Percentiles rank a stretch among this genome's conserved stretches.
Evolutionary conservation across 1,284 basidiomycete species (phyloP).

Genomic region (Cryptococcus sp.): DNA sequence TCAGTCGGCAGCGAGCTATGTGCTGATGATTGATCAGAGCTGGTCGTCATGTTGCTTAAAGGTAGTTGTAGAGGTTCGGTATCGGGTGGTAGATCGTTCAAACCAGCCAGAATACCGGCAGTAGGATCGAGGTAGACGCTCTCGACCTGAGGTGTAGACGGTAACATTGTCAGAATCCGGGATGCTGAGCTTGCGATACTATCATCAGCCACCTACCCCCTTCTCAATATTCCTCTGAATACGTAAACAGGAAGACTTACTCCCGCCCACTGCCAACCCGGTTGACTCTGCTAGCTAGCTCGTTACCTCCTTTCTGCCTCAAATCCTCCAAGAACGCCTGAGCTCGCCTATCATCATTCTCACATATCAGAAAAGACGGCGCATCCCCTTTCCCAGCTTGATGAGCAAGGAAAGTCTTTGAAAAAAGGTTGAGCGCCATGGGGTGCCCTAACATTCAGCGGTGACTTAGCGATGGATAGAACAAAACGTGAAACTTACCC

Average conservation of each 20-base stretch:
- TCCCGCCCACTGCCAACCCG: slow-evolving; percentile 26
- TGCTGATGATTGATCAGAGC: neutral
- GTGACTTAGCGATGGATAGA: neutral
- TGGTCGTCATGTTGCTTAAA: neutral
- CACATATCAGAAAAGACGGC: slow-evolving; percentile 41
- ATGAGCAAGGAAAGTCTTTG: slow-evolving; percentile 33
- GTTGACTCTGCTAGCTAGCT: slow-evolving; percentile 16
- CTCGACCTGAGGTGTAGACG: slow-evolving; percentile 50
- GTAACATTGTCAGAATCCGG: slow-evolving; percentile 52
- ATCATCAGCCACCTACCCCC: no score
- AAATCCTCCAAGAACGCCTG: slow-evolving; percentile 27
- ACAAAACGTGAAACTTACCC: slow-evolving; percentile 22
- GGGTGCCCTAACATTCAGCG: slow-evolving; percentile 26
- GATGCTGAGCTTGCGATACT: slow-evolving; percentile 48
- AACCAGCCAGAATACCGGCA: slow-evolving; percentile 23
- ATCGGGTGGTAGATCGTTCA: slow-evolving; percentile 9
- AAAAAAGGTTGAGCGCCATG: slow-evolving; percentile 45
- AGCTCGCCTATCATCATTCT: slow-evolving; percentile 30
- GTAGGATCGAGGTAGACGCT: slow-evolving; percentile 45
- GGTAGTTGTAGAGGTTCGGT: neutral
- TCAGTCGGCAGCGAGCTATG: neutral
- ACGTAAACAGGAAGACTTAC: slow-evolving; percentile 17
- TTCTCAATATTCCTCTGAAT: no score
- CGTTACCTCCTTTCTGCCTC: slow-evolving; percentile 18
- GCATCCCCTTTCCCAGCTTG: slow-evolving; percentile 2